Evolutionary conservation across 208 protist genomes (phyloP), one percentile per base, ranked within the genome.

Genomic region (Angomonas desouzai): DNA sequence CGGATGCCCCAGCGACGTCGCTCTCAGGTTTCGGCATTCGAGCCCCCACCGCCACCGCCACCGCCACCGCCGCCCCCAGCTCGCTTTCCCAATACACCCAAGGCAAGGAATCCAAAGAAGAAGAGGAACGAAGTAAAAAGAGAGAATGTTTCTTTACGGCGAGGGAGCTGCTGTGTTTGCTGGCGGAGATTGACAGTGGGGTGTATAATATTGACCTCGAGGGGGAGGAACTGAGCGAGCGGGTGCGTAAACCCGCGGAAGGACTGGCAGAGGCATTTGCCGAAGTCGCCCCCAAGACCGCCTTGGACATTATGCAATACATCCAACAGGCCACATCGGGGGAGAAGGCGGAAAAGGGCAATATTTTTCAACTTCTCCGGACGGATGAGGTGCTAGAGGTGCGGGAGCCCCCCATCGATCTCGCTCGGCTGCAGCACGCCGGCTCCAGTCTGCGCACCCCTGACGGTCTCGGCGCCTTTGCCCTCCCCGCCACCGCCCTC

Each of bases 401-500:
- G 25, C 30, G 18, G 27, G 40, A 62, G 25, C 45, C 45, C 6
- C n/a, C 45, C 10, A 13, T 51, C 18, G 45, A 51, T 51, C 45
- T 51, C 3, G 40, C 49, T 2, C 20, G 27, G 11, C n/a, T 48
- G 38, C 23, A 33, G 2, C 25, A 45, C 38, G 25, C 38, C 30
- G 34, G 23, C 40, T 27, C 38, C 40, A 27, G 28, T 3, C 29
- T 61, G 4, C 13, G n/a, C 13, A 28, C 34, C 33, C 18, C 11
- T 30, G 22, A 61, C 55, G 30, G 45, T 51, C 18, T 16, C 22
- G 30, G 40, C 58, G 58, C 66, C 9, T 64, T 32, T 3, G 45
- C 51, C 47, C 48, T 91, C 45, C 75, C 81, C 20, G 43, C 57
- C 32, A 74, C 77, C 29, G 76, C 88, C 11, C 62, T 66, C 11